These are phyloP conservation scores for Nidula niveotomentosa DNA, from an alignment of 1,284 basidiomycete genomes.

Conservation along the genomic window DNA sequence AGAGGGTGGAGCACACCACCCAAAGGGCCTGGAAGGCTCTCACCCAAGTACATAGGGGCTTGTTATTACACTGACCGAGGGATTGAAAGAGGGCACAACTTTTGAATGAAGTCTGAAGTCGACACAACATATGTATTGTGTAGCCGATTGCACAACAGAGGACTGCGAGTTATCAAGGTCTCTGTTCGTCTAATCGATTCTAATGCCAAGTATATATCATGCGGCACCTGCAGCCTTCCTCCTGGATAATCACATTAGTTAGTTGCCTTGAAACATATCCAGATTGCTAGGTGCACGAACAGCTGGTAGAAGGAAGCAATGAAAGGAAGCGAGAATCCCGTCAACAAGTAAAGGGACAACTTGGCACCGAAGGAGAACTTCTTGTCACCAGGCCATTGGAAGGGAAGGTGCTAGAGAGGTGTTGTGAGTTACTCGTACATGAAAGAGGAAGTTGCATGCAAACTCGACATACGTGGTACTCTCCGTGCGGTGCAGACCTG, in stretches of 20 bases:
- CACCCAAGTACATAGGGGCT: too few species aligned
- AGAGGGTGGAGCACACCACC: too few species aligned
- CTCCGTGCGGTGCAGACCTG: slow-evolving; percentile 41
- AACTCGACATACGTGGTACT: slow-evolving; percentile 54
- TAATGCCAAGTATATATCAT: neutral
- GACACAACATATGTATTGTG: too few species aligned
- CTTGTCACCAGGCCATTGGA: slow-evolving; percentile 55
- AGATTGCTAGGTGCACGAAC: slow-evolving; percentile 40
- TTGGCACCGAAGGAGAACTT: slow-evolving; percentile 61
- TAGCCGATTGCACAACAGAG: too few species aligned
- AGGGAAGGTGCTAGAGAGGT: slow-evolving; percentile 63
- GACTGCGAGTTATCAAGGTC: too few species aligned
- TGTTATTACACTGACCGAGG: too few species aligned
- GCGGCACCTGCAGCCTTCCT: slow-evolving; percentile 26
- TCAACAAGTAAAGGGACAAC: slow-evolving; percentile 47
- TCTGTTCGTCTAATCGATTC: neutral
- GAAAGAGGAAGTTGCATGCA: neutral
- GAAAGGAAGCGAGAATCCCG: slow-evolving; percentile 71
- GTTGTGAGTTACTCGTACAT: neutral
- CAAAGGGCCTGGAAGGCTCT: too few species aligned
- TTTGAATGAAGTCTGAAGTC: too few species aligned
- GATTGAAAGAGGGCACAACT: too few species aligned
- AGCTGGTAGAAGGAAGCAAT: slow-evolving; percentile 61
- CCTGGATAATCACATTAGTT: slow-evolving; percentile 15
- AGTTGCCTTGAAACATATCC: too few species aligned